Percentiles rank a stretch among this genome's conserved stretches.
phyloP scores from a whole-genome alignment of 768 basidiomycete species.

The Coprinellus micaceus region DNA sequence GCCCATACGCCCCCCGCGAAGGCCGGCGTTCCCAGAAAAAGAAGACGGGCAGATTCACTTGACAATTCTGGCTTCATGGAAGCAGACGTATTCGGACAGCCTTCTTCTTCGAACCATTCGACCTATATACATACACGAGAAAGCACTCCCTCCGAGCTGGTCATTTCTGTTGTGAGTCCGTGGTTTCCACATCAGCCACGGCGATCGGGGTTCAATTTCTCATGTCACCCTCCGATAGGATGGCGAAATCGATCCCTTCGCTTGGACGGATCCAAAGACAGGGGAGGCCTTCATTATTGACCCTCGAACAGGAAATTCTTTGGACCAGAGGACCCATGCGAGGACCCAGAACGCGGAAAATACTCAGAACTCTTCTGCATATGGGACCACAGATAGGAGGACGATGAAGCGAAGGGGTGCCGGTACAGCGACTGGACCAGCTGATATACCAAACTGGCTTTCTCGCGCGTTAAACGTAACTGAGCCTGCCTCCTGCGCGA shows the following conservation, averaged over 20 bases:
- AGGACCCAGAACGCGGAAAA: neutral
- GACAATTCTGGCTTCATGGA: constrained; percentile 37
- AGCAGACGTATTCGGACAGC: constrained; percentile 16
- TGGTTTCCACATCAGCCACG: neutral
- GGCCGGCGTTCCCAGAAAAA: constrained; percentile 42
- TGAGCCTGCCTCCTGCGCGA: constrained; percentile 10
- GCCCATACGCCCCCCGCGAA: constrained; percentile 15
- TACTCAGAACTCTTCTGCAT: neutral
- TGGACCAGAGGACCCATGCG: constrained; percentile 22
- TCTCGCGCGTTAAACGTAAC: constrained; percentile 54
- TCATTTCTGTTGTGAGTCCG: constrained; percentile 18
- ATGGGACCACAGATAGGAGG: constrained; percentile 4
- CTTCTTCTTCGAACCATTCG: constrained; percentile 14
- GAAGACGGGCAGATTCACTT: constrained; percentile 36
- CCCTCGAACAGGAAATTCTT: constrained; percentile 66
- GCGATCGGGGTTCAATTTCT: constrained; percentile 1
- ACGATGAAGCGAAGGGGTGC: constrained; percentile 1
- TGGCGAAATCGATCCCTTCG: constrained; percentile 30
- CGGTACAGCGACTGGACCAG: neutral
- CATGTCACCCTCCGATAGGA: constrained; percentile 16
- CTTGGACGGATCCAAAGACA: constrained; percentile 65
- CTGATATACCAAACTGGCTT: constrained; percentile 59
- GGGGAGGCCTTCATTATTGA: constrained; percentile 60
- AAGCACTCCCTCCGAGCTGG: constrained; percentile 14
- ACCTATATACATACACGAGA: constrained; percentile 5